Evolutionary conservation across 345 rosid genomes (phyloP).

Genomic region (Citrus inodora): DNA sequence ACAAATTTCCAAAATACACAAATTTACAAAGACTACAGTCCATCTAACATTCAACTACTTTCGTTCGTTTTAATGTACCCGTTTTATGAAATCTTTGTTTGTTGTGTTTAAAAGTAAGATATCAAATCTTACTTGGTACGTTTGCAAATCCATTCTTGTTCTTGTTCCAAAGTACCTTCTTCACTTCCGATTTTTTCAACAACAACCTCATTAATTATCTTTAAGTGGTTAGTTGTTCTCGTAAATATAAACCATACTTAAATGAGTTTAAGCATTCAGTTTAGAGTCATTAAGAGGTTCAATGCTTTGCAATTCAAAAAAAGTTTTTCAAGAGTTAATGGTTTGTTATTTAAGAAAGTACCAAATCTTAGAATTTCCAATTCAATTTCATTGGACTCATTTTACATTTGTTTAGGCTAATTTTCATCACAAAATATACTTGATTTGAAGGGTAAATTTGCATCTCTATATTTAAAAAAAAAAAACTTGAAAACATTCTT

Average conservation of each 20-base stretch:
- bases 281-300: not conserved
- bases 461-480: no score
- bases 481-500: no score
- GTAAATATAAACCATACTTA: not conserved
- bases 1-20: slow-evolving; percentile 12
- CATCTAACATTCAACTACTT: slow-evolving; percentile 24
- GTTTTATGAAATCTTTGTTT: slow-evolving; percentile 11
- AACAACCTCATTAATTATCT: no score
- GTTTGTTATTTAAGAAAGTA: not conserved
- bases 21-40: slow-evolving; percentile 18
- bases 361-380: not conserved
- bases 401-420: not conserved
- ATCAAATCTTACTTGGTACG: not conserved
- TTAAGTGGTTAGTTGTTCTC: not conserved
- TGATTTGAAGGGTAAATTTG: no score
- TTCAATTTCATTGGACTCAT: not conserved
- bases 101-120: not conserved
- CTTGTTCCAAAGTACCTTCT: not conserved
- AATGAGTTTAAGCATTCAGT: not conserved
- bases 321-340: not conserved
- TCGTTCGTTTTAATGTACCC: not conserved
- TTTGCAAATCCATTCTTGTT: slow-evolving; percentile 1
- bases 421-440: no score
- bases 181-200: not conserved
- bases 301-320: not conserved